Evolutionary conservation across 371 early-diverging fungal genomes (phyloP), one percentile per base, ranked within the genome.

Genomic region (Synchytrium microbalum): DNA sequence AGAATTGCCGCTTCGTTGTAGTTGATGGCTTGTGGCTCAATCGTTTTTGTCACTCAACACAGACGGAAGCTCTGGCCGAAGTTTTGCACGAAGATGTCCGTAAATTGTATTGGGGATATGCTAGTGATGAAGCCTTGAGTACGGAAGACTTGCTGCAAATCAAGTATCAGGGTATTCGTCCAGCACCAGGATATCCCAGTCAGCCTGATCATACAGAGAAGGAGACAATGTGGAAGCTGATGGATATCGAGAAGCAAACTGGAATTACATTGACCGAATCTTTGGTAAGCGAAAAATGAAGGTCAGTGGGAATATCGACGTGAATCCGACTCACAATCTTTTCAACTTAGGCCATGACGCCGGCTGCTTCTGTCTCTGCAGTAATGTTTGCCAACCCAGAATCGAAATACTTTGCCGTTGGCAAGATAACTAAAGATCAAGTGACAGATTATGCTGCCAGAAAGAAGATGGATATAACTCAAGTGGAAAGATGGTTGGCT

Each of bases 111-210:
- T 94, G 95, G 95, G 94, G 92, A 26, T 94, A 92, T 78, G 82
- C 88, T 3, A 75, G 82, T 3, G 79, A 88, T 13, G 93, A 93
- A 75, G 72, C 72, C 0, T 76, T 93, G 62, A 74, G 82, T n/a
- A 76, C 89, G 29, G 84, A 84, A 55, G 91, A 90, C 32, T 67
- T 93, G 79, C 80, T 92, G 73, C 82, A 88, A 67, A 84, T 93
- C 66, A 91, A 91, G 70, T 94, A 94, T 72, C 87, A 88, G 71
- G 95, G 94, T 59, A 94, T 93, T 66, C 87, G 94, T 25, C 93
- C 94, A 23, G 95, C 95, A 0, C 93, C 93, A 1, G 95, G 74
- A 8, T 74, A 74, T 66, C 74, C 74, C 38, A 67, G 64, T 8
- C 74, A 74, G 62, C 79, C 76, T 31, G 93, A 94, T 65, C 93